A percentile compares a stretch with the other conserved stretches of the same genome.
phyloP scores from a whole-genome alignment of 2,329 filamentous ascomycete species.

The Fusarium proliferatum region DNA sequence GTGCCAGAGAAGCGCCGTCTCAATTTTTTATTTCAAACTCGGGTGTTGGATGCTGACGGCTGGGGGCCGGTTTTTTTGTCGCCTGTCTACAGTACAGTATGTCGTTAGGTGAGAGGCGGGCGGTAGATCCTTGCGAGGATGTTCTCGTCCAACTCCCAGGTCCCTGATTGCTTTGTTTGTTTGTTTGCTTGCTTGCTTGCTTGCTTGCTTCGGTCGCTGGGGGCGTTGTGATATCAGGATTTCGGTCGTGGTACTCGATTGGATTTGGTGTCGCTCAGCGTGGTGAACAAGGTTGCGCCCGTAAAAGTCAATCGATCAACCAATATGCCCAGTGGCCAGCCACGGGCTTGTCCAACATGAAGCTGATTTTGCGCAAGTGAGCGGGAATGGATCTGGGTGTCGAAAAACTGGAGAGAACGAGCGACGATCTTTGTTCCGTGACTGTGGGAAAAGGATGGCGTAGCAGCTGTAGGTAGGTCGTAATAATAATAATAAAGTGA shows the following conservation, averaged over 20 bases:
- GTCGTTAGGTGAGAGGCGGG: constrained; percentile 3
- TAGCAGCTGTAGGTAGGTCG: neutral
- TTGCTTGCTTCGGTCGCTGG: constrained; percentile 14
- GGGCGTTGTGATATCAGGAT: constrained; percentile 14
- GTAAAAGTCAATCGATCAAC: constrained; percentile 5
- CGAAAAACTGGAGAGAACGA: constrained; percentile 36
- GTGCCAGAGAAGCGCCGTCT: constrained; percentile 25
- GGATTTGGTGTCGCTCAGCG: constrained; percentile 5
- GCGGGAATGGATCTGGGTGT: constrained; percentile 4
- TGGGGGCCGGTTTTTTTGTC: constrained; percentile 20
- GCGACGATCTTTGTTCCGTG: constrained; percentile 38
- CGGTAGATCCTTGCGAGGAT: constrained; percentile 27
- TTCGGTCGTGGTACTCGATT: constrained; percentile 20
- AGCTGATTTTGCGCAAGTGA: constrained; percentile 14
- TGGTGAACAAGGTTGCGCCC: constrained; percentile 12
- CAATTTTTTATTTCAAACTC: constrained; percentile 12
- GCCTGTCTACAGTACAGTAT: constrained; percentile 1
- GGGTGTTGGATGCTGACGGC: constrained; percentile 19
- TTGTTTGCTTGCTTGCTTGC: constrained; percentile 11
- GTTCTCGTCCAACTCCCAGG: constrained; percentile 4
- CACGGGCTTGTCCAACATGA: constrained; percentile 38
- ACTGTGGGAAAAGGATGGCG: constrained; percentile 19
- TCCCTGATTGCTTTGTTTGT: neutral
- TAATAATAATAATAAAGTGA: constrained; percentile 12
- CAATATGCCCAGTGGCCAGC: constrained; percentile 38